Evolutionary conservation across 2,329 filamentous ascomycete species (phyloP), one percentile per base, ranked within the genome.

Genomic region (Ceratocystis colombiana): DNA sequence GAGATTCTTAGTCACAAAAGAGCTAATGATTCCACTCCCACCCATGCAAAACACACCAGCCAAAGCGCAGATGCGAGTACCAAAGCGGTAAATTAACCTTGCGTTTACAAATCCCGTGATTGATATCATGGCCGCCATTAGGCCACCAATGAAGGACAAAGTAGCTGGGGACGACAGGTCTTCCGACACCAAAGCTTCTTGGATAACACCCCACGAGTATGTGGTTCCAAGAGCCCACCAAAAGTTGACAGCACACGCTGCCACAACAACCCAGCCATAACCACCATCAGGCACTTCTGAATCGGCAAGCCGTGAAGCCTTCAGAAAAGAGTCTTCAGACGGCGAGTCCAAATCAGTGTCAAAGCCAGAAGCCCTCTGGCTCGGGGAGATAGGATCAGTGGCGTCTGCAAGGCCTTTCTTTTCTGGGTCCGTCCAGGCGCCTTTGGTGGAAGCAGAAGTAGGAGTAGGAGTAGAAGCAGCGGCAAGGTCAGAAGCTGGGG

Each of bases 131-230:
- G 80, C 77, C 1, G 79, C 74, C 7, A 77, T 75, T 12, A 86
- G 70, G 0, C 79, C 82, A 1, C 83, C 84, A 2, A 86, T 80
- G 68, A 85, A 87, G 1, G 82, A 79, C 25, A 87, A 74, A 0
- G 80, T 83, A 0, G 79, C 79, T 0, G 82, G 76, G 0, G 77
- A 76, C 0, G 77, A 77, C 0, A 84, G 73, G 0, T 76, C 75
- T 8, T 78, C 73, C 44, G 79, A 73, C 2, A 84, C 78, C 0
- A 87, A 76, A 0, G 79, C 82, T 3, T 77, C 77, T 72, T 87
- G 84, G 61, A 86, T 74, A 0, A 87, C 78, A 28, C 84, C 84
- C 83, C 84, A 87, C 69, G 77, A 78, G 70, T 84, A 84, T 6
- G 77, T 77, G 0, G 78, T 81, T 63, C 83, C 83, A 62, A 81